phyloP scores from a whole-genome alignment of 2,329 filamentous ascomycete species.

The Hypoxylon sp. region DNA sequence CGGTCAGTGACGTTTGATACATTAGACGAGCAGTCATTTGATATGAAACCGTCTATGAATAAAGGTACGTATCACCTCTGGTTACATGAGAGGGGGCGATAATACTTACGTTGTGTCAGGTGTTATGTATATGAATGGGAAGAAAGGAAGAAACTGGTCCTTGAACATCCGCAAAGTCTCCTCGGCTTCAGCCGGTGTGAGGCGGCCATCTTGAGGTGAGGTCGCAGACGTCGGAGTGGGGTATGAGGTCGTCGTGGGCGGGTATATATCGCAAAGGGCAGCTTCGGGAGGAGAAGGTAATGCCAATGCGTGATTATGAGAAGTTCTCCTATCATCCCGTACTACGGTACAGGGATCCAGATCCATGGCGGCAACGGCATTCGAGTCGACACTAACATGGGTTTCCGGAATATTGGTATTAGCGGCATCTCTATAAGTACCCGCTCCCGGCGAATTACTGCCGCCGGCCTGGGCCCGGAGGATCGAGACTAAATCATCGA shows the following conservation, averaged over 20 bases:
- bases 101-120: constrained; percentile 44
- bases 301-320: constrained; percentile 22
- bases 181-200: constrained; percentile 48
- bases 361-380: constrained; percentile 20
- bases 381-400: constrained; percentile 14
- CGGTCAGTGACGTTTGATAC: constrained; percentile 35
- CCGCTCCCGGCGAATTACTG: constrained; percentile 24
- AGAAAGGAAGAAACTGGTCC: constrained; percentile 46
- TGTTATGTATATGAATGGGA: constrained; percentile 53
- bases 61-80: no score
- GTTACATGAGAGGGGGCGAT: no score
- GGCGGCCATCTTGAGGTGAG: constrained; percentile 33
- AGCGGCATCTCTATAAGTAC: constrained; percentile 13
- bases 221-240: constrained; percentile 42
- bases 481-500: constrained; percentile 52
- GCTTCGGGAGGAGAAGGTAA: constrained; percentile 27
- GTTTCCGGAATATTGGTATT: constrained; percentile 22
- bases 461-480: constrained; percentile 49
- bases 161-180: constrained; percentile 50
- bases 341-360: constrained; percentile 26
- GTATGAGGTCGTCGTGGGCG: constrained; percentile 35
- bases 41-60: not conserved
- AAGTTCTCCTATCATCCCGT: constrained; percentile 13
- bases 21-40: not conserved
- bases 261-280: constrained; percentile 32